A percentile compares a stretch with the other conserved stretches of the same genome.
phyloP scores from a whole-genome alignment of 2,329 filamentous ascomycete genomes.

The Pezizomycotina sp. region DNA sequence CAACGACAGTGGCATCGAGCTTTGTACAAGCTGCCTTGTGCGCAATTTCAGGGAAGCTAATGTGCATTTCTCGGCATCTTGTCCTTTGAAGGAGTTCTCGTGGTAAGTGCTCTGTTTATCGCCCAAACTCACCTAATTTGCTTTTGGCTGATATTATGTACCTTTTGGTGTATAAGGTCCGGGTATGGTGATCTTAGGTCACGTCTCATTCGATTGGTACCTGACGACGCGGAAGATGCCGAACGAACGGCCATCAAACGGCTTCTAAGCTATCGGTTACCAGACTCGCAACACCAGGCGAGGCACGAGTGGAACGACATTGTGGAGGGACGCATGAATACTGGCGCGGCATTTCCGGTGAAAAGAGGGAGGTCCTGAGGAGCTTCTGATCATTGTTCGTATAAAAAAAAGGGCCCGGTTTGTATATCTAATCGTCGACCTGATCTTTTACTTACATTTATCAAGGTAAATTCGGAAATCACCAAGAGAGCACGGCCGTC shows the following conservation, averaged over 20 bases:
- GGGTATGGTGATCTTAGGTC: slow-evolving; percentile 65
- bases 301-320: slow-evolving; percentile 74
- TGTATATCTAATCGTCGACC: too few species aligned
- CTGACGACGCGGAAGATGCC: slow-evolving; percentile 40
- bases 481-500: slow-evolving; percentile 57
- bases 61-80: neutral
- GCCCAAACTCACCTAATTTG: neutral
- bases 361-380: slow-evolving; percentile 61
- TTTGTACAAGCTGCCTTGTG: neutral
- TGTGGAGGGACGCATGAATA: slow-evolving; percentile 61
- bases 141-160: slow-evolving; percentile 45
- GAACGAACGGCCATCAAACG: slow-evolving; percentile 61
- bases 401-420: too few species aligned
- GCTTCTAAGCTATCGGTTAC: slow-evolving; percentile 76
- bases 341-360: slow-evolving; percentile 51
- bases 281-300: slow-evolving; percentile 44
- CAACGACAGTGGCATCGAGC: too few species aligned
- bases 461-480: too few species aligned
- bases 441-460: too few species aligned
- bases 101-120: neutral
- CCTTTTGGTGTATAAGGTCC: slow-evolving; percentile 89
- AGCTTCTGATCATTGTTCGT: slow-evolving; percentile 50
- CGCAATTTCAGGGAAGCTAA: neutral
- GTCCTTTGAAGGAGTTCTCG: neutral
- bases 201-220: slow-evolving; percentile 79